Evolutionary conservation across 75 land plant species (phyloP).

Genomic region (Cupressus sempervirens): DNA sequence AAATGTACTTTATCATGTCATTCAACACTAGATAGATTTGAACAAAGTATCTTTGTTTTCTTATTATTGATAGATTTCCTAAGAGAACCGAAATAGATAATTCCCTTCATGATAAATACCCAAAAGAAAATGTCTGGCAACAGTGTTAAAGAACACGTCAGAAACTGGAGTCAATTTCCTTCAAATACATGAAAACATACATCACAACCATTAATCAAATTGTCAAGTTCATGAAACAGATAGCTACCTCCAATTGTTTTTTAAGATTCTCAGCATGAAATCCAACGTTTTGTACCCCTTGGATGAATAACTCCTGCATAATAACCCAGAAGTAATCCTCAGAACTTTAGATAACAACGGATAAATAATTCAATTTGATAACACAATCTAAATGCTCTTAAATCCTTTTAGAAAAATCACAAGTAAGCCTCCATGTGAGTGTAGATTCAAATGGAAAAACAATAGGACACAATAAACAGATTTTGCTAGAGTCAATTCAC

Average conservation of each 20-base stretch:
- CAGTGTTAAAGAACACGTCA: neutral
- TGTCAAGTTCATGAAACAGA: neutral
- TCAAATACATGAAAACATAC: neutral
- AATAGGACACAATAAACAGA: neutral
- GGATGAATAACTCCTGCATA: constrained; percentile 79
- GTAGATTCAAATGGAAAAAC: neutral
- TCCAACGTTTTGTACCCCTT: constrained; percentile 74
- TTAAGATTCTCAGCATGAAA: constrained; percentile 58
- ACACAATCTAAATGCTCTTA: neutral
- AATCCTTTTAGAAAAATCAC: neutral
- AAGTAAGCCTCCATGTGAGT: neutral
- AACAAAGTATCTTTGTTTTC: neutral
- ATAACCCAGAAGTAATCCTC: neutral
- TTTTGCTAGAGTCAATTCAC: neutral
- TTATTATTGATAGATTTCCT: neutral
- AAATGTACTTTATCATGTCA: neutral
- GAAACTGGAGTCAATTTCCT: neutral
- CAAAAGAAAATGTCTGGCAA: neutral
- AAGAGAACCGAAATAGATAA: neutral
- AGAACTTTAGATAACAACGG: neutral
- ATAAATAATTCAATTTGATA: neutral
- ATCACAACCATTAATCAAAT: neutral
- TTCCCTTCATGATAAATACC: neutral
- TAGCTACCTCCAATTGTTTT: constrained; percentile 70
- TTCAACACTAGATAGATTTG: neutral